Evolutionary conservation across 495 filamentous ascomycete genomes (phyloP).

Genomic region (Trichoderma reesei): DNA sequence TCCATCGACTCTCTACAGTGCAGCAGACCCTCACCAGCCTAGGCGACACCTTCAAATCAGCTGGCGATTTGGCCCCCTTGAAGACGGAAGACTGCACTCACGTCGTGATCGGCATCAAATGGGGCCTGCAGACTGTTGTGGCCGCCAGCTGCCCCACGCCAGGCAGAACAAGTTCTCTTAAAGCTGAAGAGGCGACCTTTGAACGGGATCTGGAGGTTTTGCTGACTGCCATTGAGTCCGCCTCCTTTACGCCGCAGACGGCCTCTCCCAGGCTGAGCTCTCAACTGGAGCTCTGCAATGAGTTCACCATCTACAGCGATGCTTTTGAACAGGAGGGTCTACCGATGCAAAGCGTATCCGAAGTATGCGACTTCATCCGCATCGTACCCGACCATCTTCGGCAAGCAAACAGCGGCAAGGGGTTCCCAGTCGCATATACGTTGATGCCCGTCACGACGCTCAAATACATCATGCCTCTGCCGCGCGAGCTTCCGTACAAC

Average conservation of each 20-base stretch:
- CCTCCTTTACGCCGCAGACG: neutral
- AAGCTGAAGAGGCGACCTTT: constrained; percentile 7
- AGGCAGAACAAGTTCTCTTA: neutral
- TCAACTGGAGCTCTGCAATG: constrained; percentile 9
- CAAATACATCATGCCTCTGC: constrained; percentile 4
- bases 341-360: constrained; percentile 14
- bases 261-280: neutral
- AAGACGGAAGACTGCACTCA: constrained; percentile 17
- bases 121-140: constrained; percentile 18
- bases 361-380: constrained; percentile 16
- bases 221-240: constrained; percentile 12
- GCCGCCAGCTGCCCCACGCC: neutral
- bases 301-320: constrained; percentile 17
- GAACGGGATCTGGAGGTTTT: constrained; percentile 12
- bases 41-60: neutral
- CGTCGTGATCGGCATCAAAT: constrained; percentile 18
- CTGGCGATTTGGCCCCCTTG: neutral
- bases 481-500: neutral
- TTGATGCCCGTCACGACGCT: constrained; percentile 20
- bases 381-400: constrained; percentile 17
- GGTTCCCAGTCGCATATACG: constrained; percentile 19
- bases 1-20: neutral
- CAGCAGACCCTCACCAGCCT: neutral
- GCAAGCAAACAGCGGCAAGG: constrained; percentile 17
- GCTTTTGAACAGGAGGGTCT: constrained; percentile 15